These are phyloP conservation scores for Tylopilus balloui DNA, from an alignment of 768 basidiomycete genomes.

Conservation along the genomic window DNA sequence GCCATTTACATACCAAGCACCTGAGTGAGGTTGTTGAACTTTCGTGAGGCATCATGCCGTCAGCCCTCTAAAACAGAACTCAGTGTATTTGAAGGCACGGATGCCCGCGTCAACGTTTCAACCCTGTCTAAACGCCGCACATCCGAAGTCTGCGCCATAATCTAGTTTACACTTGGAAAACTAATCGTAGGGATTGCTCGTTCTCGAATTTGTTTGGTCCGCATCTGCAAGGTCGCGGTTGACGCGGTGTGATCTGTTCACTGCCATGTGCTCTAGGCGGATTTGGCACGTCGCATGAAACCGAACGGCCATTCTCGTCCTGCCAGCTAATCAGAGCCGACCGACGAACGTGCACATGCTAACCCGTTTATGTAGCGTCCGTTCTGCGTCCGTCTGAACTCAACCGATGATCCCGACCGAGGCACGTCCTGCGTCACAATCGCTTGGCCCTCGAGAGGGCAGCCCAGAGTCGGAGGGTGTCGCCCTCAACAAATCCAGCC, in stretches of 20 bases:
- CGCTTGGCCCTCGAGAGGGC: background rate
- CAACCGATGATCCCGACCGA: background rate
- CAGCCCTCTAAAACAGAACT: no score
- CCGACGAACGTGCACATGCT: conserved; percentile 13
- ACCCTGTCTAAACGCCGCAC: no score
- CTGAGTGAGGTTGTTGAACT: no score
- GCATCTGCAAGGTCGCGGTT: no score
- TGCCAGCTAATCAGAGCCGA: background rate
- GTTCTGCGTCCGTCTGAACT: background rate
- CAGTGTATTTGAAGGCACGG: no score
- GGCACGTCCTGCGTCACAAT: background rate
- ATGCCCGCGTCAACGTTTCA: no score
- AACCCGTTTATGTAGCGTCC: background rate
- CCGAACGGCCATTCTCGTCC: background rate
- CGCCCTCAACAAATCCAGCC: background rate
- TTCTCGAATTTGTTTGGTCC: background rate
- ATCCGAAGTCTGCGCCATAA: no score
- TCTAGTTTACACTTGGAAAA: no score
- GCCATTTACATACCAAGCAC: background rate
- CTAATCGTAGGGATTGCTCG: no score
- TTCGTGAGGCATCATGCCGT: background rate
- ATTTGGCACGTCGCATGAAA: background rate
- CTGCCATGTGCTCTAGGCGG: background rate
- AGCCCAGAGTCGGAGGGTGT: conserved; percentile 6
- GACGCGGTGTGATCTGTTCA: no score